Percentiles rank a stretch among this genome's conserved stretches.
Evolutionary conservation across 345 rosid species (phyloP).

Genomic region (Mallotus nudiflorus): DNA sequence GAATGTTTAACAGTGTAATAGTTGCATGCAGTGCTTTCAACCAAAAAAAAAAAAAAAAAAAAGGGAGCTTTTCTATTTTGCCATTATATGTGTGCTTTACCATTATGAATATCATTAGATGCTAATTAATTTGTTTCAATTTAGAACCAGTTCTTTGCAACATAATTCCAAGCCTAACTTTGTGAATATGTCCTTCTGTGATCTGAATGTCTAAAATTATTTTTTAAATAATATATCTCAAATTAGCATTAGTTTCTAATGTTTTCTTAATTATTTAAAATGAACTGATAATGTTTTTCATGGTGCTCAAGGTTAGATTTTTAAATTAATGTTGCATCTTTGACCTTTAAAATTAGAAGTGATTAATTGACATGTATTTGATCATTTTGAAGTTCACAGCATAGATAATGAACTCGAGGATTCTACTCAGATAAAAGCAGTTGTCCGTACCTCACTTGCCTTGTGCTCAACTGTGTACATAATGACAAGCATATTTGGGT

Average conservation of each 20-base stretch:
- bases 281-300: background rate
- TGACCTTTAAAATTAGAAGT: background rate
- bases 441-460: conserved; percentile 67
- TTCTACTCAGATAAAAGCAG: conserved; percentile 57
- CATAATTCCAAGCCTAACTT: background rate
- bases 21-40: too few species aligned
- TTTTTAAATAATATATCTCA: conserved; percentile 8
- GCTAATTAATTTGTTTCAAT: background rate
- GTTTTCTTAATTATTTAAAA: background rate
- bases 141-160: background rate
- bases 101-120: background rate
- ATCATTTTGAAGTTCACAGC: conserved; percentile 66
- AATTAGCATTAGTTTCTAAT: background rate
- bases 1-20: background rate
- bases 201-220: conserved; percentile 7
- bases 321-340: background rate
- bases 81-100: background rate
- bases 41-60: too few species aligned
- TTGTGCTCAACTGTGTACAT: conserved; percentile 75
- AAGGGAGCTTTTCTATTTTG: background rate
- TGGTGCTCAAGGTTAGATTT: conserved; percentile 1
- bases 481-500: conserved; percentile 78
- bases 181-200: background rate
- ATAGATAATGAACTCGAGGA: conserved; percentile 89
- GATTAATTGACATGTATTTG: conserved; percentile 3